Evolutionary conservation across 176 grass and related monocot species (phyloP).

Genomic region (barley (Hordeum vulgare)): DNA sequence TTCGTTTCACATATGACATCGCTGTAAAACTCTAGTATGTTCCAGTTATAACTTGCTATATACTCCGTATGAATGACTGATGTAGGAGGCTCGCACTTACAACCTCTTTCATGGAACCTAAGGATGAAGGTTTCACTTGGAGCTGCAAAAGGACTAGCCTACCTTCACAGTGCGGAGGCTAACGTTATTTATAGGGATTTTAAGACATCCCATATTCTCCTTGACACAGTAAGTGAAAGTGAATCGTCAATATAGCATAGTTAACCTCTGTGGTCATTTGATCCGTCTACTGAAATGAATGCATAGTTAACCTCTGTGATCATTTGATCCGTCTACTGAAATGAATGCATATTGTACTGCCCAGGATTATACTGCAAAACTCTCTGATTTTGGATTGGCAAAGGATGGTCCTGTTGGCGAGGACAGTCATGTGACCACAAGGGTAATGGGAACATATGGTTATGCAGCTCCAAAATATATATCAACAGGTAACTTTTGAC

Average conservation of each 20-base stretch:
- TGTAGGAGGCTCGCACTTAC: conserved; percentile 63
- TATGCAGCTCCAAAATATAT: conserved; percentile 86
- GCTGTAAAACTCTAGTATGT: not conserved
- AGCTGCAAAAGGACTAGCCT: conserved; percentile 80
- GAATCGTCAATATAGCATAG: not conserved
- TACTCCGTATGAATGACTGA: conserved; percentile 19
- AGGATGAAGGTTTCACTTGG: conserved; percentile 82
- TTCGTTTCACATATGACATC: not conserved
- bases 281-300: too few relatives aligned
- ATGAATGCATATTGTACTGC: conserved; percentile 12
- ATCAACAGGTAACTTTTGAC: conserved; percentile 56
- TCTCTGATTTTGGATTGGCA: conserved; percentile 85
- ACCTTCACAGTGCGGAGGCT: conserved; percentile 59
- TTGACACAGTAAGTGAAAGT: conserved; percentile 54
- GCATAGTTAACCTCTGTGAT: not conserved
- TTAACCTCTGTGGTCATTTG: too few relatives aligned
- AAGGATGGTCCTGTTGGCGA: conserved; percentile 74
- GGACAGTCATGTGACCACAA: conserved; percentile 65
- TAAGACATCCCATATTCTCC: conserved; percentile 74
- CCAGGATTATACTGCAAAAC: conserved; percentile 79
- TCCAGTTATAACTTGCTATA: conserved; percentile 8
- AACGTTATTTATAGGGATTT: conserved; percentile 82
- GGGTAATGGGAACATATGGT: conserved; percentile 69
- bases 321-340: not conserved
- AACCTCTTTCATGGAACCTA: conserved; percentile 79